phyloP scores from a whole-genome alignment of 192 early-diverging fungal genomes.

The Dispira simplex region DNA sequence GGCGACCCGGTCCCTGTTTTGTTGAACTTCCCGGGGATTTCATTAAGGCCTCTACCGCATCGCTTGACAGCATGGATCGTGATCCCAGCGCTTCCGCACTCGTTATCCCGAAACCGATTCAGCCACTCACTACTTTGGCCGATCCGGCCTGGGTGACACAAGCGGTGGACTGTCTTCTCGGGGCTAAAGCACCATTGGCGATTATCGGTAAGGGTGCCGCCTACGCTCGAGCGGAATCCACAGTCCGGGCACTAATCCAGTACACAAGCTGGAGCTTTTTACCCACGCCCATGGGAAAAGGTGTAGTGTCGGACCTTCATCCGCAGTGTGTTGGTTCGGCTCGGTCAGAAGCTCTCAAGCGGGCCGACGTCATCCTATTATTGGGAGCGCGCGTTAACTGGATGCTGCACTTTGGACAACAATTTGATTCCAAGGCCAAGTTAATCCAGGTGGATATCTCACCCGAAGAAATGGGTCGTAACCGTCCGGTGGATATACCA shows the following conservation, averaged over 20 bases:
- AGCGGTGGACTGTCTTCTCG: slow-evolving; percentile 26
- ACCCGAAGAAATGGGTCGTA: slow-evolving; percentile 46
- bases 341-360: slow-evolving; percentile 39
- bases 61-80: background rate
- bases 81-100: slow-evolving; percentile 15
- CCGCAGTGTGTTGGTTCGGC: slow-evolving; percentile 43
- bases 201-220: slow-evolving; percentile 63
- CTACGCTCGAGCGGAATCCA: slow-evolving; percentile 45
- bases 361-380: slow-evolving; percentile 49
- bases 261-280: slow-evolving; percentile 44
- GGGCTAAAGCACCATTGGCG: slow-evolving; percentile 39
- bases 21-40: slow-evolving; percentile 51
- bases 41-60: slow-evolving; percentile 30
- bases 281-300: slow-evolving; percentile 64
- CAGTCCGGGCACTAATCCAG: slow-evolving; percentile 35
- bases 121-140: slow-evolving; percentile 19
- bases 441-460: slow-evolving; percentile 56
- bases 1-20: slow-evolving; percentile 48
- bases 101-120: slow-evolving; percentile 12
- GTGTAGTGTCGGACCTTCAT: slow-evolving; percentile 46
- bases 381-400: slow-evolving; percentile 57
- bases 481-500: slow-evolving; percentile 26
- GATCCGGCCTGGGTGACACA: slow-evolving; percentile 24
- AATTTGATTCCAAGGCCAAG: slow-evolving; percentile 33
- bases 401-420: slow-evolving; percentile 56